Evolutionary conservation across 176 grass and related monocot species (phyloP).

Genomic region (Carex kokanica): DNA sequence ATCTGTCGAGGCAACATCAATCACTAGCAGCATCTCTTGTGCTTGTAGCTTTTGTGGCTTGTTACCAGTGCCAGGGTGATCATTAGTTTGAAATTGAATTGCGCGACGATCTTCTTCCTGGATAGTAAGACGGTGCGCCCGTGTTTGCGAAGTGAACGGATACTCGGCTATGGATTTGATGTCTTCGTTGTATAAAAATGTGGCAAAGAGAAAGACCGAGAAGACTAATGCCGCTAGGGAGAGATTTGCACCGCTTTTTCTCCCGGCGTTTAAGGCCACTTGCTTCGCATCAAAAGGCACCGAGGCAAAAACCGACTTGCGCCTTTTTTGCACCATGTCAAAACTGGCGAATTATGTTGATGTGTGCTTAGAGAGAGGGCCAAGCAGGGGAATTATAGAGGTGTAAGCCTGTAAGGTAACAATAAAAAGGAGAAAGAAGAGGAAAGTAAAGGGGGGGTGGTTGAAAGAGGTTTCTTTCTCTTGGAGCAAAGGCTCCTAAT

Average conservation of each 20-base stretch:
- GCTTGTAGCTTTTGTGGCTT: background rate
- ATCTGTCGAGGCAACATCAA: background rate
- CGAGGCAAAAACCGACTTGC: conserved; percentile 61
- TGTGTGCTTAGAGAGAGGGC: conserved; percentile 19
- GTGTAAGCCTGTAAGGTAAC: background rate
- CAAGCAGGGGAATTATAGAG: conserved; percentile 13
- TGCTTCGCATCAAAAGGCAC: conserved; percentile 69
- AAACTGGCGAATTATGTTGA: conserved; percentile 11
- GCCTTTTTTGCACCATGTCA: conserved; percentile 65
- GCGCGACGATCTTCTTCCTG: conserved; percentile 54
- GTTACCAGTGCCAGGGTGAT: background rate
- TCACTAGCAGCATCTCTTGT: background rate
- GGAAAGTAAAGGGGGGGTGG: conserved; percentile 9
- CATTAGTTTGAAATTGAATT: conserved; percentile 44
- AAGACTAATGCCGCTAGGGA: conserved; percentile 61
- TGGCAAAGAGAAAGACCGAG: conserved; percentile 67
- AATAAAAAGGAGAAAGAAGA: background rate
- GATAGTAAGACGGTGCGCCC: conserved; percentile 42
- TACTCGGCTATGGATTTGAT: conserved; percentile 89
- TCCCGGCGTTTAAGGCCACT: conserved; percentile 55
- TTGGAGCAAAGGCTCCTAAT: conserved; percentile 6
- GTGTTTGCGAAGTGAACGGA: conserved; percentile 56
- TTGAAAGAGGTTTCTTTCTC: conserved; percentile 30
- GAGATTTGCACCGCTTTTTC: conserved; percentile 64
- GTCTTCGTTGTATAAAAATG: conserved; percentile 95